Base-by-base conservation (phyloP, 2,329 filamentous ascomycete genomes). In the Ascochyta koolunga region DNA sequence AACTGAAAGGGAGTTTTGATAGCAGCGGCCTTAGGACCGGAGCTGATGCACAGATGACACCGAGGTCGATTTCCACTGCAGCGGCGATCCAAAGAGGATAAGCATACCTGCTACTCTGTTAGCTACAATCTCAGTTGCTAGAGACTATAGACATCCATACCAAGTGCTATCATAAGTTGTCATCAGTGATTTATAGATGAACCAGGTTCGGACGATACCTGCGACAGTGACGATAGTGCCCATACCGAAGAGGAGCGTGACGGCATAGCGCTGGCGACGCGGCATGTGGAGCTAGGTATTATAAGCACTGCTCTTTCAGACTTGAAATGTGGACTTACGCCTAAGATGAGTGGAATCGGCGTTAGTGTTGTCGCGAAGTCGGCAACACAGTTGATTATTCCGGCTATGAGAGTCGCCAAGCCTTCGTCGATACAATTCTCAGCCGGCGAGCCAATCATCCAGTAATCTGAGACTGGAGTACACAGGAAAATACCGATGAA, bases 61-160 rank as follows among this genome's bases (percentile, higher is more conserved):
- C 78, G 6, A 80, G 55, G 53, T 80, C 77, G 8, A 80, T 76
- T 58, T 80, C 78, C 2, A 80, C 73, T 0, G 76, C 73, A 4
- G 78, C 77, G 37, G 72, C 72, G n/a, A 80, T 79, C 76, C 78
- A 80, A 0, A 80, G 62, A 5, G 76, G 76, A 65, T 77, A 79
- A 4, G 75, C 68, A 47, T 71, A 54, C 50, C 50, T 54, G 35
- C 10, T 2, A 1, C 5, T 2, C 6, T 7, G n/a, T 54, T 11
- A 48, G 27, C 24, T 22, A 18, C 7, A 5, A 22, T 22, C 10
- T 2, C 4, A 5, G 11, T n/a, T 0, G 15, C 21, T 8, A 5
- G 27, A 29, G 5, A 29, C 27, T 11, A 15, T 27, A 5, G 15
- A 13, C 27, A 5, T 15, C 2, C 3, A 8, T 40, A 76, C 78